Conservation (phyloP, 805 yeast genomes). For the Maudiozyma turicensis region DNA sequence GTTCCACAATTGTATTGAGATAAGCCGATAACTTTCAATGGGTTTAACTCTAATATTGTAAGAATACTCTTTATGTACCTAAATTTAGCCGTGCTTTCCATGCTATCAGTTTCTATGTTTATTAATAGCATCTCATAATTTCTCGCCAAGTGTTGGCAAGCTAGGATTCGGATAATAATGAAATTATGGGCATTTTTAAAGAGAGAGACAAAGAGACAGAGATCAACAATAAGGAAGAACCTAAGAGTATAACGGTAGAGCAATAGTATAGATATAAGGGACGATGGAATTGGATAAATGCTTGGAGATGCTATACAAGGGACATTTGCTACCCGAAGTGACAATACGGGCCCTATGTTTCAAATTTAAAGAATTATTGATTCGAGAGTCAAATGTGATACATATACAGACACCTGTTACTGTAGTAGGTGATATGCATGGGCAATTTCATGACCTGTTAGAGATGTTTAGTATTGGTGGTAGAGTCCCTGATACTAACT, state of each 20-base stretch:
- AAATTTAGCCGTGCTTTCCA: too few species aligned
- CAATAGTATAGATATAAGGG: neutral
- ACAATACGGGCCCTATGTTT: slow-evolving; percentile 66
- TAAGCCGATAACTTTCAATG: too few species aligned
- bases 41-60: too few species aligned
- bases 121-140: too few species aligned
- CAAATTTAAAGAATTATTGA: slow-evolving; percentile 70
- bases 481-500: slow-evolving; percentile 84
- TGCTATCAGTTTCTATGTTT: too few species aligned
- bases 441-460: slow-evolving; percentile 87
- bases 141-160: too few species aligned
- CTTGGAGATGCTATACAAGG: slow-evolving; percentile 52
- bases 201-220: neutral
- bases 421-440: slow-evolving; percentile 95
- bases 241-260: neutral
- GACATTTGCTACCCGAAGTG: slow-evolving; percentile 60
- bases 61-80: too few species aligned
- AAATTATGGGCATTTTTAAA: neutral
- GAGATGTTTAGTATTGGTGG: slow-evolving; percentile 95
- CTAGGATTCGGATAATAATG: too few species aligned
- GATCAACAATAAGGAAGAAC: neutral
- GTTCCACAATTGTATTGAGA: too few species aligned
- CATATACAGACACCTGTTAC: slow-evolving; percentile 81
- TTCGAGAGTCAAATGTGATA: slow-evolving; percentile 79
- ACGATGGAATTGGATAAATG: slow-evolving; percentile 55